Conservation (phyloP, 345 rosid genomes). For the Salix arbutifolia region DNA sequence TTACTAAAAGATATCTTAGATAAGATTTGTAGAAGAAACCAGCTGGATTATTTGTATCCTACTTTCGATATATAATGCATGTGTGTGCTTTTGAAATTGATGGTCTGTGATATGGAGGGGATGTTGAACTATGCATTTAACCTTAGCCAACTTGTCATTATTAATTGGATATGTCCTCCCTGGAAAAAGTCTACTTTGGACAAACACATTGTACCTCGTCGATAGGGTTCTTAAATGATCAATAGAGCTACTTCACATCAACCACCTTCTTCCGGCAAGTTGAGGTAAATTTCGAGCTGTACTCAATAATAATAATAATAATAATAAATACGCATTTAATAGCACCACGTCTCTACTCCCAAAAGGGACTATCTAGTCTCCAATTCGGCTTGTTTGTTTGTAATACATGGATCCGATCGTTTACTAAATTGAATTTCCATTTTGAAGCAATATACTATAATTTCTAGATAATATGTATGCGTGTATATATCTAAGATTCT, state of each 20-base stretch:
- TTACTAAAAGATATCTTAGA: background rate
- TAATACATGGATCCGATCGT: background rate
- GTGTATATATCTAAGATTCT: background rate
- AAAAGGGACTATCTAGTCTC: background rate
- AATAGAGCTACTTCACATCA: background rate
- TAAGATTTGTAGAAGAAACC: slow-evolving; percentile 3
- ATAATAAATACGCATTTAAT: background rate
- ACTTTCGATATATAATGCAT: background rate
- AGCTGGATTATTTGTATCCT: background rate
- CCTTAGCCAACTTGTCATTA: background rate
- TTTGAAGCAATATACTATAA: background rate
- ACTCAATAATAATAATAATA: background rate
- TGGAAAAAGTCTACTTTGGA: background rate
- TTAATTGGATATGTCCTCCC: background rate
- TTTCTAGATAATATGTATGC: background rate
- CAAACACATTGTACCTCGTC: background rate
- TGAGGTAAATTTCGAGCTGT: background rate
- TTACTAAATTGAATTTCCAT: background rate
- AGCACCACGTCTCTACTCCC: background rate
- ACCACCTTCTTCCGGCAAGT: background rate
- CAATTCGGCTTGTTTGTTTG: background rate
- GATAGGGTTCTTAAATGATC: background rate
- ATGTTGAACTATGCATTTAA: background rate
- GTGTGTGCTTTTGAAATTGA: background rate
- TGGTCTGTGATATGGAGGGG: background rate